Evolutionary conservation across 208 protist species (phyloP).

Genomic region (Zelonia costaricensis): DNA sequence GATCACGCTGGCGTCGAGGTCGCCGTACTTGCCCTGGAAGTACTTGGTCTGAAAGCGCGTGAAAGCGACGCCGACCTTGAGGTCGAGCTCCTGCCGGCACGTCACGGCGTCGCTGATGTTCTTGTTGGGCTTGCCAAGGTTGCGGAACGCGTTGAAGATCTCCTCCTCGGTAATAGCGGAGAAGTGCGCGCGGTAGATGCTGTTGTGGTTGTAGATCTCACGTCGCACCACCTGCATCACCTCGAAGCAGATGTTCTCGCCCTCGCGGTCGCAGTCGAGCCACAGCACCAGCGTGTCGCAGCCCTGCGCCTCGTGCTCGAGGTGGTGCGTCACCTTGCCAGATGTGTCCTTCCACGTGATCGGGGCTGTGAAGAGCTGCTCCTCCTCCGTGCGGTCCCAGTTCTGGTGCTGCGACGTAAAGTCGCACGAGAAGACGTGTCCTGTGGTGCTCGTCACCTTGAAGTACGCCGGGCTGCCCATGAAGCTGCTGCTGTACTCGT

Average conservation of each 20-base stretch:
- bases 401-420: slow-evolving; percentile 90
- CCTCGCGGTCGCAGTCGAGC: slow-evolving; percentile 97
- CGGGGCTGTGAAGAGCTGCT: slow-evolving; percentile 82
- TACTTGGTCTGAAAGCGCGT: slow-evolving; percentile 94
- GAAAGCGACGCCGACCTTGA: slow-evolving; percentile 96
- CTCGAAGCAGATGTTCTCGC: slow-evolving; percentile 98
- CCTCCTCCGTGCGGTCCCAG: slow-evolving; percentile 88
- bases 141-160: slow-evolving; percentile 80
- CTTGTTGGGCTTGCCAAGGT: slow-evolving; percentile 90
- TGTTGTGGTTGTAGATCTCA: slow-evolving; percentile 52
- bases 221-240: slow-evolving; percentile 87
- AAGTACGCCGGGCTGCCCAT: slow-evolving; percentile 63
- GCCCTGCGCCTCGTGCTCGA: slow-evolving; percentile 75
- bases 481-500: slow-evolving; percentile 85
- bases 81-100: slow-evolving; percentile 94
- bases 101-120: slow-evolving; percentile 93
- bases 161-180: slow-evolving; percentile 89
- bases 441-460: slow-evolving; percentile 90
- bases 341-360: slow-evolving; percentile 85
- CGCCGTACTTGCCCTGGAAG: slow-evolving; percentile 90
- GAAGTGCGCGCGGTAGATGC: slow-evolving; percentile 93
- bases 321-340: slow-evolving; percentile 85
- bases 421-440: slow-evolving; percentile 92
- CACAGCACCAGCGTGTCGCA: slow-evolving; percentile 92
- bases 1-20: slow-evolving; percentile 87